Evolutionary conservation across 768 basidiomycete species (phyloP), one percentile per base, ranked within the genome.

Genomic region (Rhizopogon vinicolor): DNA sequence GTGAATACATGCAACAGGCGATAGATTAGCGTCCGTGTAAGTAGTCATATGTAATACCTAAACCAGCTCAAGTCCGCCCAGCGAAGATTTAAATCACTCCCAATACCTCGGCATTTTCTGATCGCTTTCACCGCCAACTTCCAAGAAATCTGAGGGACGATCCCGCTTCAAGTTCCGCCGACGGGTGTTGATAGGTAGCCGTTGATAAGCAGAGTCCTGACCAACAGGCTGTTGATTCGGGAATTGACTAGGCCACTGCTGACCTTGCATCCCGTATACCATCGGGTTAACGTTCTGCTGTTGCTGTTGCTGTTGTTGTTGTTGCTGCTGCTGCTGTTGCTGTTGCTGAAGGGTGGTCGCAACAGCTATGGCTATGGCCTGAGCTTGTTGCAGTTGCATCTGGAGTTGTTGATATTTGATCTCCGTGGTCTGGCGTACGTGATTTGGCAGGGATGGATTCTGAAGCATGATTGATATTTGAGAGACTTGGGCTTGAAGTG

Each of bases 121-220:
- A 28, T 87, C 86, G 52, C 72, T 74, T 55, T 85, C 84, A 13
- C 77, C 80, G 3, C 82, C 82, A 2, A 90, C 78, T 63, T 92
- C 91, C 63, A 91, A 68, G 64, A 93, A 93, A 70, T 93, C 91
- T 4, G 87, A 86, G 1, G 91, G 91, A 44, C 91, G 76, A 31
- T 93, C 91, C 8, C 91, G 80, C 71, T 93, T 92, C 60, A 89
- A 63, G 61, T 84, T 84, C 64, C 88, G 75, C 52, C 91, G 79
- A 56, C 91, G 78, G 63, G 89, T 91, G 63, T 92, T 93, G 52
- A 93, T 72, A 31, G 91, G 91, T 48, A 91, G 65, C 37, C 91
- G 78, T 67, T 93, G 91, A 67, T 93, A 93, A n/a, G 91, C 87
- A 6, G 90, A 92, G 58, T 93, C 91, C 64, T 85, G 83, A 6